phyloP scores from a whole-genome alignment of 2,329 filamentous ascomycete genomes.

The Pestalotiopsis fici region DNA sequence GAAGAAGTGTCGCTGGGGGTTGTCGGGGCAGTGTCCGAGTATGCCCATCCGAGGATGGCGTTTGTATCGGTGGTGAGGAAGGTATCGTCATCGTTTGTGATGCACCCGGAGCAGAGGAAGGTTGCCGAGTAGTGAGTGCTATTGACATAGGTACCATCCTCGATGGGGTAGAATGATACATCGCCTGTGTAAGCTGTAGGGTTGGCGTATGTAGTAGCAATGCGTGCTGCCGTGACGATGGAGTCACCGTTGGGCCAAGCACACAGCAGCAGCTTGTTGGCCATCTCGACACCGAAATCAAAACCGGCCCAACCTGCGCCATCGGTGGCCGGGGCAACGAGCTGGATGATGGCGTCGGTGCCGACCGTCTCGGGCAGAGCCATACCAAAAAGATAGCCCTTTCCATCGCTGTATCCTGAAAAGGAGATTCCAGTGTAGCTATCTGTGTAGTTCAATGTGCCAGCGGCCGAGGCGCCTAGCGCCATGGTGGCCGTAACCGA shows the following conservation, averaged over 20 bases:
- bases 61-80: slow-evolving; percentile 25
- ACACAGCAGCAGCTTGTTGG: slow-evolving; percentile 46
- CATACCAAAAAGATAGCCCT: slow-evolving; percentile 48
- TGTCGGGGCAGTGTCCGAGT: slow-evolving; percentile 31
- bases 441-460: slow-evolving; percentile 35
- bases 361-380: slow-evolving; percentile 48
- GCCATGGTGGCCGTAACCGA: slow-evolving; percentile 22
- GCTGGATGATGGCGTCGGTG: slow-evolving; percentile 56
- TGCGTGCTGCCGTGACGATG: slow-evolving; percentile 32
- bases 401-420: slow-evolving; percentile 32
- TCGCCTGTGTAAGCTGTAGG: slow-evolving; percentile 45
- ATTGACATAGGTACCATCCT: slow-evolving; percentile 53
- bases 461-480: slow-evolving; percentile 16
- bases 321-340: slow-evolving; percentile 43
- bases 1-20: slow-evolving; percentile 31
- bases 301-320: slow-evolving; percentile 50
- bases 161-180: slow-evolving; percentile 43
- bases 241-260: slow-evolving; percentile 49
- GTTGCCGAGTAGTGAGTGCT: slow-evolving; percentile 54
- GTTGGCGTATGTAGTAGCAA: slow-evolving; percentile 42
- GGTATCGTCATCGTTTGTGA: slow-evolving; percentile 33
- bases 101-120: slow-evolving; percentile 50
- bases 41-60: slow-evolving; percentile 40
- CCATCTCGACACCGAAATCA: slow-evolving; percentile 47
- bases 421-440: slow-evolving; percentile 47